These are phyloP conservation scores for Cryptococcus maquisensis DNA, from an alignment of 1,284 basidiomycete genomes.

Conservation along the genomic window DNA sequence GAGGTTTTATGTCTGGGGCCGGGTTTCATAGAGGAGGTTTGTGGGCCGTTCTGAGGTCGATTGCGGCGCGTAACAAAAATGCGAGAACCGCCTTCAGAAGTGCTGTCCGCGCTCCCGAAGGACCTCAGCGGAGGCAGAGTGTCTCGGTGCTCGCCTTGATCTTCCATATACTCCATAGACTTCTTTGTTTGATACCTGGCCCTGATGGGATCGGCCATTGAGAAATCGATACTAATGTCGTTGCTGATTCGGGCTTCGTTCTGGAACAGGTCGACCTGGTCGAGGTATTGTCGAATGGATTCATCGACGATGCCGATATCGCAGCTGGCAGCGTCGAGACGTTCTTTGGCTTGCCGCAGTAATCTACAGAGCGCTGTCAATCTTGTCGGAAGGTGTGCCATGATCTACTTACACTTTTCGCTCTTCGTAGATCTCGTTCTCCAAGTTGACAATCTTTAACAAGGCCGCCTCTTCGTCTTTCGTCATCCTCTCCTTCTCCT, in stretches of 20 bases:
- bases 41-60: background rate
- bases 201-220: slow-evolving; percentile 16
- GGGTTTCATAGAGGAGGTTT: background rate
- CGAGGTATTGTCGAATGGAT: slow-evolving; percentile 26
- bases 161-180: background rate
- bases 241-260: slow-evolving; percentile 22
- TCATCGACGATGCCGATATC: slow-evolving; percentile 19
- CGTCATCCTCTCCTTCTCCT: slow-evolving; percentile 7
- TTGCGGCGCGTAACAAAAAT: background rate
- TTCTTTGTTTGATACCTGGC: slow-evolving; percentile 4
- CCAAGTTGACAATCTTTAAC: slow-evolving; percentile 16
- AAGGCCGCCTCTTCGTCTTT: slow-evolving; percentile 17
- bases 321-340: slow-evolving; percentile 14
- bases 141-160: slow-evolving; percentile 7
- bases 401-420: slow-evolving; percentile 20
- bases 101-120: slow-evolving; percentile 11
- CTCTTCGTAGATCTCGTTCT: slow-evolving; percentile 28
- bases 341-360: slow-evolving; percentile 7
- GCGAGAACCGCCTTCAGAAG: slow-evolving; percentile 3
- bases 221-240: slow-evolving; percentile 28
- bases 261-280: slow-evolving; percentile 29
- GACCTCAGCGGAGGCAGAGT: slow-evolving; percentile 7
- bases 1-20: slow-evolving; percentile 9
- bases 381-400: background rate
- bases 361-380: background rate